phyloP scores from a whole-genome alignment of 306 rosid species.

The Purshia tridentata region DNA sequence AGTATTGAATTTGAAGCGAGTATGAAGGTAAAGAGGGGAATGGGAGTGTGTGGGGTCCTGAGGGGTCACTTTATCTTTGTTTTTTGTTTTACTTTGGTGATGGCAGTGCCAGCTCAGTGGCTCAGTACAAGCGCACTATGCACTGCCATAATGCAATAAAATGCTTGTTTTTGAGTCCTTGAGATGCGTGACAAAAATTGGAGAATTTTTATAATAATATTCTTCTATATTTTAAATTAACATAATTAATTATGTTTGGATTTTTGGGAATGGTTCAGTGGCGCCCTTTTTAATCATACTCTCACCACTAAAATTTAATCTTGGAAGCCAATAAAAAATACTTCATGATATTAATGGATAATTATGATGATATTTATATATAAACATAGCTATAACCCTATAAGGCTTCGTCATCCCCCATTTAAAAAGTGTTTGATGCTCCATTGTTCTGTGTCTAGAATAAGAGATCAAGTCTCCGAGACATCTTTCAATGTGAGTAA shows the following conservation, averaged over 20 bases:
- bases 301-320: too few relatives aligned
- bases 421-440: background rate
- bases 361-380: background rate
- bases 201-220: background rate
- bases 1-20: too few relatives aligned
- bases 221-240: background rate
- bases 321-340: too few relatives aligned
- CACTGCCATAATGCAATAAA: slow-evolving; percentile 8
- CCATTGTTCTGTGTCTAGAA: background rate
- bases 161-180: background rate
- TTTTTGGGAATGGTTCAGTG: background rate
- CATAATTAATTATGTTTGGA: background rate
- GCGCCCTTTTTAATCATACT: too few relatives aligned
- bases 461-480: too few relatives aligned
- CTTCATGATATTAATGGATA: background rate
- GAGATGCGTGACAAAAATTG: background rate
- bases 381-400: too few relatives aligned
- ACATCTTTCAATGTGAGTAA: too few relatives aligned
- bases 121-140: slow-evolving; percentile 28
- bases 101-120: slow-evolving; percentile 61
- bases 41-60: background rate
- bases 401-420: background rate
- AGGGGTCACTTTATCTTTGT: slow-evolving; percentile 15
- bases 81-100: slow-evolving; percentile 22
- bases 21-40: background rate